Evolutionary conservation across 768 basidiomycete species (phyloP), one percentile per base, ranked within the genome.

Genomic region (Hygrophoropsis aurantiaca): DNA sequence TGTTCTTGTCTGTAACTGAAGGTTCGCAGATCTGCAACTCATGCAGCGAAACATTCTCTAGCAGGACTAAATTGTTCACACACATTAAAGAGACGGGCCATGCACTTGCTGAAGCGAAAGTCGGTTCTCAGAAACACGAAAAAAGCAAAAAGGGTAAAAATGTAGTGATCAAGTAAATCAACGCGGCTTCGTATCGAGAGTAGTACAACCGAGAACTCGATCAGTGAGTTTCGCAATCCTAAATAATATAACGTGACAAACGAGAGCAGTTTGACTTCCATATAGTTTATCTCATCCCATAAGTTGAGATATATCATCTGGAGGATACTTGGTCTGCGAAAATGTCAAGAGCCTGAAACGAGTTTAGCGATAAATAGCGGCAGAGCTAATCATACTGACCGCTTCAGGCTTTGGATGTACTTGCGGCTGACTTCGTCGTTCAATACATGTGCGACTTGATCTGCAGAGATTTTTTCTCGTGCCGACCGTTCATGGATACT

Each of bases 371-470:
- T 36, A 26, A 11, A 4, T 5, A 19, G 20, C 13, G n/a, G 41
- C n/a, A 32, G 25, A 35, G 30, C 11, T 27, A 52, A 3, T 20
- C 10, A n/a, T 5, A 56, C 73, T n/a, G 55, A 91, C 93, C 94
- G 72, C 71, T 97, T 98, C 44, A 98, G 65, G 63, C 92, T 97
- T 70, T 98, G 97, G 47, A 99, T 98, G 62, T 97, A 99, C 68
- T 98, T 99, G 51, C 97, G 80, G 59, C 91, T 94, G 60, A 97
- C 92, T 81, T 99, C 97, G 59, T 99, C 97, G 64, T 99, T 99
- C 49, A 99, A 65, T 3, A 98, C 97, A 66, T 99, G 97, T 0
- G 95, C 97, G 7, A 99, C 94, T 63, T 94, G 91, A 65, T 97
- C 94, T 32, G 88, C 85, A 11, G 91, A 94, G 50, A 99, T 99